Evolutionary conservation across 768 basidiomycete genomes (phyloP).

Genomic region (Leccinum variicolor): DNA sequence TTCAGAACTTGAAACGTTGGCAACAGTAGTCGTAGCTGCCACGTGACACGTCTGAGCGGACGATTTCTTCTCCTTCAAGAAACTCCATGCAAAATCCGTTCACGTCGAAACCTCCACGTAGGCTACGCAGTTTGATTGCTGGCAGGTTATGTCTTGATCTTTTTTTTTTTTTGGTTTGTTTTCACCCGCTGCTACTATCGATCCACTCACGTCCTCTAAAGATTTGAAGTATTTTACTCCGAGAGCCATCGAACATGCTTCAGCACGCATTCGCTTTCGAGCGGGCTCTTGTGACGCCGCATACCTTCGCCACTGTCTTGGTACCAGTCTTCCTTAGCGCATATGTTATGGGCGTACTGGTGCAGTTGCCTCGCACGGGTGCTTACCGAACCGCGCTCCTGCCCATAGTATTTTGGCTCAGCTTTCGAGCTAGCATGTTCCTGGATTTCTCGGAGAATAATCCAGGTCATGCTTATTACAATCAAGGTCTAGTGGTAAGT

Average conservation of each 20-base stretch:
- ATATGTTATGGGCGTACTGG: slow-evolving; percentile 51
- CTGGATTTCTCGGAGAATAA: slow-evolving; percentile 23
- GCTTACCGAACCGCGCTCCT: slow-evolving; percentile 45
- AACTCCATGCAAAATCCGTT: no score
- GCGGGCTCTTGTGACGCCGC: slow-evolving; percentile 15
- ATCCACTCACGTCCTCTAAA: neutral
- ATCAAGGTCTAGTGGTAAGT: slow-evolving; percentile 25
- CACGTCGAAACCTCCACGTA: no score
- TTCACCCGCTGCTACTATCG: no score
- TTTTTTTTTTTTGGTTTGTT: no score
- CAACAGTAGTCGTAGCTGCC: no score
- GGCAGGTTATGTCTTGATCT: no score
- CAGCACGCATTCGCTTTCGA: slow-evolving; percentile 14
- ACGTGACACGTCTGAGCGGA: no score
- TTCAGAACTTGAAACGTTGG: no score
- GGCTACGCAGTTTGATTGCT: no score
- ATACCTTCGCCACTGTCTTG: slow-evolving; percentile 35
- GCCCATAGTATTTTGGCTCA: slow-evolving; percentile 43
- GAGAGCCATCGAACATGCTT: slow-evolving; percentile 9
- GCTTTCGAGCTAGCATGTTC: slow-evolving; percentile 36
- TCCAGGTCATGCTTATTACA: slow-evolving; percentile 13
- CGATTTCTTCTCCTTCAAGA: no score
- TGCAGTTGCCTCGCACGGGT: slow-evolving; percentile 44
- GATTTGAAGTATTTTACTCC: neutral
- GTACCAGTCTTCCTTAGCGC: slow-evolving; percentile 43